These are phyloP conservation scores for Fusarium sp. DNA, from an alignment of 2,329 filamentous ascomycete genomes.

Conservation along the genomic window DNA sequence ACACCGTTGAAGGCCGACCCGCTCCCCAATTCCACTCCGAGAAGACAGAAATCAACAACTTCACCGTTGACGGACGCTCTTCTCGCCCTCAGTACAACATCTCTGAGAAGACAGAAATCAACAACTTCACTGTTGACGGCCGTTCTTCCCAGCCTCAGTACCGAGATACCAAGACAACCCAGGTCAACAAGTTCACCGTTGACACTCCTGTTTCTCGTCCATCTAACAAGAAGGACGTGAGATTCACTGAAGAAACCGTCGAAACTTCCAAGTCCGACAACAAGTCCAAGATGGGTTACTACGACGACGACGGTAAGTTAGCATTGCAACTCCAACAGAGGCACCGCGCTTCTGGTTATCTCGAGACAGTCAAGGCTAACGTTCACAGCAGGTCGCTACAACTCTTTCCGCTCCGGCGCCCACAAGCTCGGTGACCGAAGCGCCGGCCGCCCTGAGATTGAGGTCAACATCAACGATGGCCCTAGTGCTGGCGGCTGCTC, in stretches of 20 bases:
- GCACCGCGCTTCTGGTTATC: neutral
- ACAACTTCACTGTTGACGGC: slow-evolving; percentile 50
- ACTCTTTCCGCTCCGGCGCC: slow-evolving; percentile 68
- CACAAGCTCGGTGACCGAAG: slow-evolving; percentile 71
- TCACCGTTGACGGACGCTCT: slow-evolving; percentile 47
- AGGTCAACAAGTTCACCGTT: slow-evolving; percentile 48
- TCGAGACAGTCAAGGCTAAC: slow-evolving; percentile 36
- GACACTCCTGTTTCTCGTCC: slow-evolving; percentile 58
- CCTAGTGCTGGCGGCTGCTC: slow-evolving; percentile 48
- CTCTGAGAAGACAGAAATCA: slow-evolving; percentile 47
- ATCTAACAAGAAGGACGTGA: slow-evolving; percentile 67
- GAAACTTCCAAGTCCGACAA: slow-evolving; percentile 63
- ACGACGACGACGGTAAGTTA: slow-evolving; percentile 71
- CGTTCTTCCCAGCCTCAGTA: slow-evolving; percentile 41
- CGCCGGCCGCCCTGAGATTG: slow-evolving; percentile 62
- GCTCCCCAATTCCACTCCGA: slow-evolving; percentile 41
- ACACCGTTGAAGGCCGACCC: slow-evolving; percentile 44
- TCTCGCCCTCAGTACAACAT: slow-evolving; percentile 35
- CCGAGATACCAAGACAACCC: slow-evolving; percentile 38
- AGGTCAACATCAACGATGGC: slow-evolving; percentile 58
- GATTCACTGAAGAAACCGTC: slow-evolving; percentile 76
- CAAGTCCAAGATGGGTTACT: slow-evolving; percentile 73
- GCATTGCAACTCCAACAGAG: neutral
- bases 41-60: slow-evolving; percentile 48
- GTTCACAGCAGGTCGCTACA: slow-evolving; percentile 64